A percentile compares a stretch with the other conserved stretches of the same genome.
Conservation (phyloP, 495 filamentous ascomycete species). For the Parachaetomium inaequale region DNA sequence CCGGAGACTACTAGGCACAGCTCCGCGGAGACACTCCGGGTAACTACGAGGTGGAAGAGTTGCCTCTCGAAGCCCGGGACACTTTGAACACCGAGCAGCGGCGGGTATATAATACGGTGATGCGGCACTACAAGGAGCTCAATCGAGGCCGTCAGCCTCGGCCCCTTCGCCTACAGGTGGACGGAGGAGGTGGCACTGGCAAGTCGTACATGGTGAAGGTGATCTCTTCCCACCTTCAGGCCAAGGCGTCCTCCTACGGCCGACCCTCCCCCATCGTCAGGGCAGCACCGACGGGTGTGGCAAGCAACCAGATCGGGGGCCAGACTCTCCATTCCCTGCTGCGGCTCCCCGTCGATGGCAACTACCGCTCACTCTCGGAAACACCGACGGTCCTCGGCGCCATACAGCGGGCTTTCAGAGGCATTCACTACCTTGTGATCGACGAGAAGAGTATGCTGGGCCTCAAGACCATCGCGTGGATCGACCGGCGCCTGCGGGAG, state of each 20-base stretch:
- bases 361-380: slow-evolving; percentile 2
- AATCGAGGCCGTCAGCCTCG: background rate
- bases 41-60: background rate
- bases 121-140: slow-evolving; percentile 1
- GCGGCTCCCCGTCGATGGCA: background rate
- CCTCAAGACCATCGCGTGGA: slow-evolving; percentile 4
- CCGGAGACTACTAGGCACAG: slow-evolving; percentile 5
- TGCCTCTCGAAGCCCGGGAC: background rate
- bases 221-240: slow-evolving; percentile 6
- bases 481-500: slow-evolving; percentile 9
- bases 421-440: slow-evolving; percentile 7
- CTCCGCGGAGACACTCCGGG: slow-evolving; percentile 3
- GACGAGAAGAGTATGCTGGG: slow-evolving; percentile 8
- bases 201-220: slow-evolving; percentile 10
- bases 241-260: background rate
- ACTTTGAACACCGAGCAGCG: slow-evolving; percentile 6
- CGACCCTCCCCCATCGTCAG: slow-evolving; percentile 4
- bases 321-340: slow-evolving; percentile 7
- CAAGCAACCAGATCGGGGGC: slow-evolving; percentile 3
- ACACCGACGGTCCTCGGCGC: background rate
- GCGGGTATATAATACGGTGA: slow-evolving; percentile 6
- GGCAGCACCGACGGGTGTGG: slow-evolving; percentile 3
- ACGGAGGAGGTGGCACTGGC: slow-evolving; percentile 4
- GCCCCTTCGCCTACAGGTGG: slow-evolving; percentile 2
- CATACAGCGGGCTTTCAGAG: slow-evolving; percentile 4